These are phyloP conservation scores for Plantago elongata DNA, from an alignment of 257 asterid genomes.

Conservation along the genomic window DNA sequence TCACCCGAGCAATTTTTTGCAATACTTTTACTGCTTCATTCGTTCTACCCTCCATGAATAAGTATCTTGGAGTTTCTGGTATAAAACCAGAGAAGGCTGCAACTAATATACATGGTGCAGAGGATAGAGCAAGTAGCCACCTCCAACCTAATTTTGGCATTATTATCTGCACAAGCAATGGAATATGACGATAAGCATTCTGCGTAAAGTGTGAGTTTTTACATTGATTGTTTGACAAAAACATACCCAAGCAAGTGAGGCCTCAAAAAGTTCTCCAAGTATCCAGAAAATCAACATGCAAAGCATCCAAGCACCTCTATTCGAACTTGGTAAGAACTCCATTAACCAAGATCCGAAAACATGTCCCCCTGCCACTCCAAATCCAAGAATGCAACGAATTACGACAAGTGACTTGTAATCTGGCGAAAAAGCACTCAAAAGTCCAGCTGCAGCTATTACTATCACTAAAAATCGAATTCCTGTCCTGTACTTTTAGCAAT, in stretches of 20 bases:
- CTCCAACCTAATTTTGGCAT: conserved; percentile 37
- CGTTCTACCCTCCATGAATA: conserved; percentile 21
- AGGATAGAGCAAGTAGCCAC: conserved; percentile 31
- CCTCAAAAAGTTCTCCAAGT: conserved; percentile 36
- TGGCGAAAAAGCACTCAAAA: conserved; percentile 25
- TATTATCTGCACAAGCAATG: conserved; percentile 19
- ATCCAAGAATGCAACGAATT: conserved; percentile 39
- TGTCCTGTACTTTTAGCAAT: conserved; percentile 1
- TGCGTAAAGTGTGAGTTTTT: neutral
- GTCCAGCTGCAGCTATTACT: conserved; percentile 23
- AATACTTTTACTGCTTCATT: conserved; percentile 17
- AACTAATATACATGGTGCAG: conserved; percentile 23
- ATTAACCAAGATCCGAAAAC: conserved; percentile 39
- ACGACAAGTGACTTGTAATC: conserved; percentile 26
- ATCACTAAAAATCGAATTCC: conserved; percentile 14
- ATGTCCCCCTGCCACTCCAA: conserved; percentile 46
- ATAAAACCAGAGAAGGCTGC: conserved; percentile 11
- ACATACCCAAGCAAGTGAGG: conserved; percentile 42
- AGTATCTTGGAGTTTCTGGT: conserved; percentile 29
- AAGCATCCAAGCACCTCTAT: conserved; percentile 45
- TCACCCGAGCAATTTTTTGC: conserved; percentile 21
- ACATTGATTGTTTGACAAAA: neutral
- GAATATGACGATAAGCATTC: neutral
- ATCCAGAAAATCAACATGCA: conserved; percentile 31
- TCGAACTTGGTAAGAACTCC: conserved; percentile 35